Evolutionary conservation across 2,329 filamentous ascomycete species (phyloP).

Genomic region (Diaporthe australafricana): DNA sequence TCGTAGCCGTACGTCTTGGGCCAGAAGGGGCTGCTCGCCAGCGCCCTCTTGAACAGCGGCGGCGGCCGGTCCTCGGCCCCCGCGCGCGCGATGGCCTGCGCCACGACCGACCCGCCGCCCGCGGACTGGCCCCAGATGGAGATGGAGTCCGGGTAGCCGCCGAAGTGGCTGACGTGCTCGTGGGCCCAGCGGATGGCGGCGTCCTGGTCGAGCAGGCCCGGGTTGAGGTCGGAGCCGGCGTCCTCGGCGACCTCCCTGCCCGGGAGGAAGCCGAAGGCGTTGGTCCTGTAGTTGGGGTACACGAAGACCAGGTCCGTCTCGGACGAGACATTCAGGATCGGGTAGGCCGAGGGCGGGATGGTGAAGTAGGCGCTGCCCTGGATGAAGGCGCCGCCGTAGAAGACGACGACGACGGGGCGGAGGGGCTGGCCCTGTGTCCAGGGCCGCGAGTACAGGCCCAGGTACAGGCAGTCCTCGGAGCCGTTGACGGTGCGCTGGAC

Average conservation of each 20-base stretch:
- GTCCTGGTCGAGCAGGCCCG: slow-evolving; percentile 62
- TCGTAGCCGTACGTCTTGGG: slow-evolving; percentile 68
- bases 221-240: slow-evolving; percentile 59
- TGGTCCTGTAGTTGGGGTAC: slow-evolving; percentile 65
- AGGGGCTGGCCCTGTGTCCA: slow-evolving; percentile 58
- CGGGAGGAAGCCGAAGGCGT: slow-evolving; percentile 67
- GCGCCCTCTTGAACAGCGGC: slow-evolving; percentile 42
- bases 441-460: slow-evolving; percentile 69
- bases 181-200: slow-evolving; percentile 62
- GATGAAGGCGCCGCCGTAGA: slow-evolving; percentile 72
- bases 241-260: slow-evolving; percentile 59
- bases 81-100: slow-evolving; percentile 59
- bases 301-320: slow-evolving; percentile 60
- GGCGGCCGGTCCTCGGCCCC: neutral
- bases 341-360: slow-evolving; percentile 68
- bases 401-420: slow-evolving; percentile 69
- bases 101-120: slow-evolving; percentile 64
- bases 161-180: slow-evolving; percentile 58
- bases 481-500: slow-evolving; percentile 67
- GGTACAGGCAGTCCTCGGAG: slow-evolving; percentile 71
- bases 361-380: slow-evolving; percentile 65
- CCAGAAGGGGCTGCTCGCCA: slow-evolving; percentile 66
- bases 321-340: slow-evolving; percentile 65
- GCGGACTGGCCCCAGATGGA: slow-evolving; percentile 67
- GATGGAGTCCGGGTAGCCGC: slow-evolving; percentile 60